Evolutionary conservation across 108 stramenopile genomes (phyloP).

Genomic region (Pseudonitzschia pungens): DNA sequence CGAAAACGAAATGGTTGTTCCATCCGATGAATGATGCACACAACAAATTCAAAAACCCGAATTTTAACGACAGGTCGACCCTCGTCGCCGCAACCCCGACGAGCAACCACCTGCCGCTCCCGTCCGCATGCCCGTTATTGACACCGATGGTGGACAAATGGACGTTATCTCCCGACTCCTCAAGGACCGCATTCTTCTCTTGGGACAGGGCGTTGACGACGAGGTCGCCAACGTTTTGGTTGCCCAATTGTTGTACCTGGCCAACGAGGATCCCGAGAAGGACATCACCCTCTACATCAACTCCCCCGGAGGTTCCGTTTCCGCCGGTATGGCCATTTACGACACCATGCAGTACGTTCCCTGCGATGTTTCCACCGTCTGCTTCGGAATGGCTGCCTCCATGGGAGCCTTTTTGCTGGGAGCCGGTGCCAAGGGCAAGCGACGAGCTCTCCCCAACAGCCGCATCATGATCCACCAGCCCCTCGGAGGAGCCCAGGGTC

Average conservation of each 20-base stretch:
- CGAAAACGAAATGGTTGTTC: no score
- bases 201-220: slow-evolving; percentile 87
- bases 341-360: slow-evolving; percentile 88
- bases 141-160: slow-evolving; percentile 67
- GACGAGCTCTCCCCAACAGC: slow-evolving; percentile 88
- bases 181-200: slow-evolving; percentile 88
- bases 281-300: slow-evolving; percentile 93
- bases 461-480: slow-evolving; percentile 99
- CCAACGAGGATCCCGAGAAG: slow-evolving; percentile 79
- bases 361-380: slow-evolving; percentile 83
- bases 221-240: slow-evolving; percentile 87
- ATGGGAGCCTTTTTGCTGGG: slow-evolving; percentile 87
- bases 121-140: slow-evolving; percentile 78
- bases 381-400: slow-evolving; percentile 86
- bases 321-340: slow-evolving; percentile 77
- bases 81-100: slow-evolving; percentile 82
- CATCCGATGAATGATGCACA: no score
- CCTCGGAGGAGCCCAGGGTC: slow-evolving; percentile 96
- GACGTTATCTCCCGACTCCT: slow-evolving; percentile 76
- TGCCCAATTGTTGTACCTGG: slow-evolving; percentile 84
- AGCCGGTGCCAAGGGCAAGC: slow-evolving; percentile 86
- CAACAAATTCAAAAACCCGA: not conserved
- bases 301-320: slow-evolving; percentile 72
- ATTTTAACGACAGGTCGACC: slow-evolving; percentile 56
- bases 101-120: slow-evolving; percentile 57